Conservation (phyloP, 2,329 filamentous ascomycete species). For the Nectriaceae sp. region DNA sequence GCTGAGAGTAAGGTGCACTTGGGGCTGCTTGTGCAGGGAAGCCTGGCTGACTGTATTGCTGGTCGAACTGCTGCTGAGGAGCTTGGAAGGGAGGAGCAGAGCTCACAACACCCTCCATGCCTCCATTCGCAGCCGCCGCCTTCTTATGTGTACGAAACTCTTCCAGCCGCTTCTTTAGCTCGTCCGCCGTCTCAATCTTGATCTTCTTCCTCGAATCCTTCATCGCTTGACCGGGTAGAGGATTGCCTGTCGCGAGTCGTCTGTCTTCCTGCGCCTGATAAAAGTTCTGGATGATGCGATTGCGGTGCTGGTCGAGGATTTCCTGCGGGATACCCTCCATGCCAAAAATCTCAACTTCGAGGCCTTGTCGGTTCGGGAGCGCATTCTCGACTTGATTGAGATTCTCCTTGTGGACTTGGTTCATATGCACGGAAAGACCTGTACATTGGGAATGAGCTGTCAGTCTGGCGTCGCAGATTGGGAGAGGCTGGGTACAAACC, state of each 20-base stretch:
- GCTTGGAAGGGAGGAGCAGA: slow-evolving; percentile 42
- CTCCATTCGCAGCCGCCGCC: slow-evolving; percentile 55
- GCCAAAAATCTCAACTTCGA: slow-evolving; percentile 95
- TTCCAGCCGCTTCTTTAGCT: slow-evolving; percentile 78
- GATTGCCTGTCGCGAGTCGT: slow-evolving; percentile 81
- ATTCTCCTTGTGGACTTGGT: slow-evolving; percentile 96
- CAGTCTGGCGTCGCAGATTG: slow-evolving; percentile 7
- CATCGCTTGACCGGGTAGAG: slow-evolving; percentile 63
- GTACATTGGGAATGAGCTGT: slow-evolving; percentile 14
- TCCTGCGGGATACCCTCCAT: slow-evolving; percentile 96
- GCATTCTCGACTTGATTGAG: slow-evolving; percentile 89
- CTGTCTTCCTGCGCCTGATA: slow-evolving; percentile 85
- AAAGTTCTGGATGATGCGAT: slow-evolving; percentile 82
- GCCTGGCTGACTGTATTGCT: slow-evolving; percentile 21
- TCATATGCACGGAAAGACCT: slow-evolving; percentile 97
- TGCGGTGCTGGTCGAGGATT: slow-evolving; percentile 78
- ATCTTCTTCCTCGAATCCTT: slow-evolving; percentile 72
- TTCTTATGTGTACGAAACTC: slow-evolving; percentile 72
- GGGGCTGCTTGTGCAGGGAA: slow-evolving; percentile 24
- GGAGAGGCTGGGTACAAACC: slow-evolving; percentile 54
- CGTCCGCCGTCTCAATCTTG: slow-evolving; percentile 73
- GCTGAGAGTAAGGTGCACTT: slow-evolving; percentile 13
- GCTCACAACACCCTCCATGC: slow-evolving; percentile 31
- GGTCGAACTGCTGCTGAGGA: slow-evolving; percentile 21
- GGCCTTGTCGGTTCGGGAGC: slow-evolving; percentile 77